Evolutionary conservation across 495 filamentous ascomycete genomes (phyloP), one percentile per base, ranked within the genome.

Genomic region (Aspergillus ostianus): DNA sequence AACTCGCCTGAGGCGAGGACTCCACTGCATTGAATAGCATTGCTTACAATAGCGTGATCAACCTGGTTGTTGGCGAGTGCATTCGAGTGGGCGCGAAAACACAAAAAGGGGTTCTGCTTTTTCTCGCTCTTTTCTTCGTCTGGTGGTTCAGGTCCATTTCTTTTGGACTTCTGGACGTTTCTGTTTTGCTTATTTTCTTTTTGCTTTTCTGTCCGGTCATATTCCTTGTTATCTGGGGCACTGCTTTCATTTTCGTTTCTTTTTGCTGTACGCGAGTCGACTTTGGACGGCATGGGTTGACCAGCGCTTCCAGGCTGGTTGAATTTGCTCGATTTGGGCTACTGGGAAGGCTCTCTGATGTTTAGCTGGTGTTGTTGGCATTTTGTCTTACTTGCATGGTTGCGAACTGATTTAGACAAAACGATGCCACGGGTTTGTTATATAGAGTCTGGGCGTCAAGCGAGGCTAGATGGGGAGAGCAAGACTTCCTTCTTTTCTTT

Each of bases 1-100:
- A 30, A 26, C 23, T 23, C 57, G 57, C 57, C 41, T 46, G 50
- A 47, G 50, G 57, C 50, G 57, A 57, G 32, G 30, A 54, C 48
- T 52, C 20, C 29, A 62, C 30, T 57, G 56, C 56, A 59, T 63
- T 56, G 52, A 36, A 44, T 46, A 55, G 47, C 26, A 52, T 46
- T 51, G 17, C 54, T 36, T 56, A 27, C 56, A 36, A 51, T 54
- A 46, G 20, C 15, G 52, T 44, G 56, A 63, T 59, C 56, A 56
- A 47, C 61, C 55, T 56, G 30, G 29, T 27, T 26, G 20, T 61
- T 55, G 52, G 60, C 13, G 36, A 15, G 27, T 62, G 44, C 53
- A 62, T 53, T 57, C 47, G 41, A 62, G 30, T 44, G 46, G 55
- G 29, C 50, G 46, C 23, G 55, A 55, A 20, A 52, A 44, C 19